A percentile compares a stretch with the other conserved stretches of the same genome.
Conservation (phyloP, 495 filamentous ascomycete genomes). For the Penicillium maclennaniae region DNA sequence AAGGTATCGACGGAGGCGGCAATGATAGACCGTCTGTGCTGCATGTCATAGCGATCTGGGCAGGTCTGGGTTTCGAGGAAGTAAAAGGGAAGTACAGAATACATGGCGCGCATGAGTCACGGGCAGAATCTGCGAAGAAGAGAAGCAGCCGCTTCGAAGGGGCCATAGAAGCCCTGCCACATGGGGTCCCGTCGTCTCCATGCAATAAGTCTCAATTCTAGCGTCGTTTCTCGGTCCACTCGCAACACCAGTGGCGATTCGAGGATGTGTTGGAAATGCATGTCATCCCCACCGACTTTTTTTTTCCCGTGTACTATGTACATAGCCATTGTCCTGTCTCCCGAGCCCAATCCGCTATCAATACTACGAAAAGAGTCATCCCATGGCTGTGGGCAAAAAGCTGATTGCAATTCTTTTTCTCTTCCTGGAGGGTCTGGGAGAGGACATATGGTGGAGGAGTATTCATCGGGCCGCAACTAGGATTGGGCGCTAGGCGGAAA, state of each 20-base stretch:
- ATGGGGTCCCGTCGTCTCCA: constrained; percentile 7
- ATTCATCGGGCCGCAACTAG: constrained; percentile 27
- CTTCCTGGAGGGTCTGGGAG: too few relatives aligned
- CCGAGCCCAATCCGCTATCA: too few relatives aligned
- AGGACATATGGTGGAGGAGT: constrained; percentile 12
- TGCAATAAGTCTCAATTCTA: constrained; percentile 2
- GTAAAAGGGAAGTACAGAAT: background rate
- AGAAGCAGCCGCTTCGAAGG: background rate
- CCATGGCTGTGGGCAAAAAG: background rate
- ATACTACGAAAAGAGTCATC: background rate
- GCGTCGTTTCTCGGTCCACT: constrained; percentile 8
- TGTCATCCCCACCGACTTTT: constrained; percentile 28
- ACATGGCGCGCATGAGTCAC: background rate
- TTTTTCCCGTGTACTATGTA: constrained; percentile 18
- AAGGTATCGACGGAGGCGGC: constrained; percentile 6
- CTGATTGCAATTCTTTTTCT: background rate
- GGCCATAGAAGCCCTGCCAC: constrained; percentile 21
- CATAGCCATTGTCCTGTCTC: constrained; percentile 17
- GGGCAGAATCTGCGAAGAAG: constrained; percentile 10
- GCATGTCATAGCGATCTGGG: constrained; percentile 21
- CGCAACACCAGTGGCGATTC: constrained; percentile 15
- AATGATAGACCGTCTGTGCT: constrained; percentile 21
- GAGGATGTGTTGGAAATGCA: background rate
- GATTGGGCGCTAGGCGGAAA: constrained; percentile 6
- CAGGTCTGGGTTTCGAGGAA: background rate